These are phyloP conservation scores for Coix lacrymajobi DNA, from an alignment of 176 grass and related monocot species.

Conservation along the genomic window DNA sequence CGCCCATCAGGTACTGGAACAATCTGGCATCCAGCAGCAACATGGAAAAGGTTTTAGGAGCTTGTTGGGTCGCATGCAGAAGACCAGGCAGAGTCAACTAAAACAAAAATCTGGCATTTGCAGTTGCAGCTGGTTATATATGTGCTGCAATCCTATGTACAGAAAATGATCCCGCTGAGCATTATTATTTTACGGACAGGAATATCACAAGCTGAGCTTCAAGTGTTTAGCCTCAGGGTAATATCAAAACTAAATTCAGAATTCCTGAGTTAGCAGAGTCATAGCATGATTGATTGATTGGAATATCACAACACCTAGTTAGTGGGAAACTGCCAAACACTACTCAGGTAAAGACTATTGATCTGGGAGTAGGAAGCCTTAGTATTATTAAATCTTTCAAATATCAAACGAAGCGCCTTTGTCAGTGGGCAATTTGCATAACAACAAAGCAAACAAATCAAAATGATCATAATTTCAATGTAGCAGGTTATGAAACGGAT, in stretches of 20 bases:
- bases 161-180: background rate
- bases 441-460: background rate
- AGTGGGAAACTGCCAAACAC: background rate
- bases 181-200: background rate
- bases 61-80: background rate
- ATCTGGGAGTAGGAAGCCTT: background rate
- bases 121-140: background rate
- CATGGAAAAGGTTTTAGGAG: constrained; percentile 4
- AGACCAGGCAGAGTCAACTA: background rate
- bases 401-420: background rate
- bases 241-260: background rate
- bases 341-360: background rate
- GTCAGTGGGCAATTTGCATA: background rate
- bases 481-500: background rate
- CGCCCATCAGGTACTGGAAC: constrained; percentile 87
- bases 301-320: background rate
- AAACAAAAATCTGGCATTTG: background rate
- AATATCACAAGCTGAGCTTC: background rate
- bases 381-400: background rate
- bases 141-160: background rate
- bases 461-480: background rate
- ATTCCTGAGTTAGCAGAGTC: background rate
- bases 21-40: constrained; percentile 38
- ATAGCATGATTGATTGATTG: background rate
- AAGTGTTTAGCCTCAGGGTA: background rate